Evolutionary conservation across 805 yeast genomes (phyloP), one percentile per base, ranked within the genome.

Genomic region (Starmerella floricola): DNA sequence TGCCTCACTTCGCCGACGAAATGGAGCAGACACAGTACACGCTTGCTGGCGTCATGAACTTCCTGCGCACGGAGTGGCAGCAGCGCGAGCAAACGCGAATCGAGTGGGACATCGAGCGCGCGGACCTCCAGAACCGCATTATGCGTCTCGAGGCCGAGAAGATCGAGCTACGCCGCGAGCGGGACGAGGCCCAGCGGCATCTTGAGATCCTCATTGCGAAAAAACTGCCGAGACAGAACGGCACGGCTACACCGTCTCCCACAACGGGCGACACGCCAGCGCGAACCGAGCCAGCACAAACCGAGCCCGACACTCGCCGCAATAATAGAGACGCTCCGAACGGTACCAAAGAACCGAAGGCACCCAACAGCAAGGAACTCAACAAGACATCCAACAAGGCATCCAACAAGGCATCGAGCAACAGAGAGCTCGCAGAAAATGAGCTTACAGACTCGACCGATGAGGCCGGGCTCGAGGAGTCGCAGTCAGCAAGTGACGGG

Each of bases 1-100:
- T n/a, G n/a, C n/a, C n/a, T n/a, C n/a, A n/a, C n/a, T n/a, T n/a
- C n/a, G n/a, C n/a, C n/a, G n/a, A n/a, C 19, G 23, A 12, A 33
- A 53, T 47, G 50, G 47, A 49, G 37, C 49, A 45, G 28, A 45
- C 47, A 31, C 62, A 57, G 48, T 59, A 61, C 55, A 55, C 64
- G 36, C 56, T 62, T 37, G 64, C 64, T 26, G 80, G 81, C 38
- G 76, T 76, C 26, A 73, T 76, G 74, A 71, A 73, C 53, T 76
- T 71, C 47, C 63, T 76, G 52, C 81, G 76, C 54, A 62, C 71
- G 19, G 80, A 76, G 51, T 75, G 76, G 68, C 74, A 76, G 41
- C 68, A 67, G 45, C 73, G 71, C 55, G 81, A 76, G 55, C 68
- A 74, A 41, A 75, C 73, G 49, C 62, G 77, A 38, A 72, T 76